Base-by-base conservation (phyloP, 331 rosid genomes). In the Malus hybrid region DNA sequence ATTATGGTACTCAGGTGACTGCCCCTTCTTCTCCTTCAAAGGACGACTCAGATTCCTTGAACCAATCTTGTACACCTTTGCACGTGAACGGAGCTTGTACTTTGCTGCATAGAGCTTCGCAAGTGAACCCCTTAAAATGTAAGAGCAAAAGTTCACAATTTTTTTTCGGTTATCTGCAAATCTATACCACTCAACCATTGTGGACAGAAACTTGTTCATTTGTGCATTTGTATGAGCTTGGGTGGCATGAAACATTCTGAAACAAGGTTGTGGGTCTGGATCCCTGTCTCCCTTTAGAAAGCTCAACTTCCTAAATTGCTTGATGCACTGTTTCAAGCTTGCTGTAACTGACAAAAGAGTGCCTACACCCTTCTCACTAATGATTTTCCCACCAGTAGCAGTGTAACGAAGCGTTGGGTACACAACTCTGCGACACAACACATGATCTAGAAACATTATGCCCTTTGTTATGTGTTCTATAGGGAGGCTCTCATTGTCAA, bases 51-150 rank as follows among this genome's bases (percentile, higher is more conserved):
- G 85, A 80, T 91, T 90, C 70, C 97, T 88, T 10, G 96, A 72
- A 79, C 96, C 98, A 68, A 93, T 90, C 85, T 91, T 93, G 83
- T 93, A 91, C 22, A 93, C 98, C 83, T 93, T 93, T 1, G 98
- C 98, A 20, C 97, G 83, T 7, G 98, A 93, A 0, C 97, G 91
- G 67, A 93, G 98, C 89, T 93, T 93, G 85, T 91, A 93, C 66
- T 93, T 93, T 46, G 98, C 97, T 33, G 98, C 98, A 84, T 91
- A 93, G 18, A 93, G 93, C 91, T 93, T 93, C 34, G 98, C 98
- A 78, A 93, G 95, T 2, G 97, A 91, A 36, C 97, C 98, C 80
- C 97, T 83, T 33, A 91, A 52, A 33, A 93, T 91, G 81, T 93
- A 93, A 27, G 97, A 92, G 63, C 98, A 93, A 64, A 93, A 93